These are phyloP conservation scores for Fomitopsis betulina DNA, from an alignment of 1,284 basidiomycete genomes.

Conservation along the genomic window DNA sequence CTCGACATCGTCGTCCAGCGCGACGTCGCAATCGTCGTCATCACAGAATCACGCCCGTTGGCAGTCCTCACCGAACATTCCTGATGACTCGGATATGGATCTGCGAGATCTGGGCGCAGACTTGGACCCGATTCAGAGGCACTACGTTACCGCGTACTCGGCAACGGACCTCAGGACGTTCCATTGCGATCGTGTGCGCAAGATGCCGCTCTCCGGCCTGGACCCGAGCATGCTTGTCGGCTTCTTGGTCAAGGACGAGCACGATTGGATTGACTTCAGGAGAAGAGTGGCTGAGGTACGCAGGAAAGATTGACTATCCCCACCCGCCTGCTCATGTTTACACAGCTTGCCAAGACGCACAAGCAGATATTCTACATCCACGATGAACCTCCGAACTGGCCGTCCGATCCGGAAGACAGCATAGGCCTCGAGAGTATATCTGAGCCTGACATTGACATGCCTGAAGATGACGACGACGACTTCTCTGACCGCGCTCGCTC, in stretches of 20 bases:
- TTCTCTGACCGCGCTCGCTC: conserved; percentile 40
- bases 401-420: conserved; percentile 65
- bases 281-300: conserved; percentile 65
- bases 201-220: conserved; percentile 88
- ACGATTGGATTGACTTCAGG: conserved; percentile 82
- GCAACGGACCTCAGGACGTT: conserved; percentile 77
- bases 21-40: conserved; percentile 25
- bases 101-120: conserved; percentile 28
- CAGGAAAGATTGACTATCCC: background rate
- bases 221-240: conserved; percentile 98
- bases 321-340: background rate
- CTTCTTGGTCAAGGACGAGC: conserved; percentile 81
- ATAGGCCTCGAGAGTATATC: conserved; percentile 79
- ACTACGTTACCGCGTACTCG: conserved; percentile 63
- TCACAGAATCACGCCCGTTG: conserved; percentile 30
- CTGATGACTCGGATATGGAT: conserved; percentile 34
- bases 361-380: conserved; percentile 79
- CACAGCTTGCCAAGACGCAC: conserved; percentile 50
- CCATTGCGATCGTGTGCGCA: conserved; percentile 90
- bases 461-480: conserved; percentile 30
- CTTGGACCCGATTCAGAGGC: conserved; percentile 45
- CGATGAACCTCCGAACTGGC: conserved; percentile 84
- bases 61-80: conserved; percentile 27
- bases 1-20: conserved; percentile 33
- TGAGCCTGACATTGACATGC: conserved; percentile 61